These are phyloP conservation scores for Cetradonia linearis DNA, from an alignment of 495 filamentous ascomycete species.

Conservation along the genomic window DNA sequence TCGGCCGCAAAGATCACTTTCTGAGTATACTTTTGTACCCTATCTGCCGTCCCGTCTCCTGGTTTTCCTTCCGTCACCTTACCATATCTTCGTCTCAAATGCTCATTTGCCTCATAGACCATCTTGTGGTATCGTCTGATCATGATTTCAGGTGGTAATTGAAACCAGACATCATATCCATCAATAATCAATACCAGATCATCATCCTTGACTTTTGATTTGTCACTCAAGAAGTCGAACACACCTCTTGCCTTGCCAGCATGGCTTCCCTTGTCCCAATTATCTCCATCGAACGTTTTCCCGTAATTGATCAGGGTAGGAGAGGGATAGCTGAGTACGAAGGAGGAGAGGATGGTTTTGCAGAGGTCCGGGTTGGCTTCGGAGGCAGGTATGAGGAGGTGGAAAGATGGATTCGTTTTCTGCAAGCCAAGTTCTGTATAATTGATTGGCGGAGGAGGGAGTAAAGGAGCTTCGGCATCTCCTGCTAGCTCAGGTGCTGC, in stretches of 20 bases:
- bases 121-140: slow-evolving; percentile 46
- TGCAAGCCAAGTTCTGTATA: slow-evolving; percentile 27
- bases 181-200: slow-evolving; percentile 54
- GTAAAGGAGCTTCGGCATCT: slow-evolving; percentile 15
- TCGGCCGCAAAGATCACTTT: slow-evolving; percentile 51
- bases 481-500: slow-evolving; percentile 7
- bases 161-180: slow-evolving; percentile 49
- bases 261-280: slow-evolving; percentile 25
- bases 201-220: slow-evolving; percentile 40
- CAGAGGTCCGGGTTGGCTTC: slow-evolving; percentile 44
- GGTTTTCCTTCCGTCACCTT: slow-evolving; percentile 29
- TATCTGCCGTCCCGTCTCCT: slow-evolving; percentile 27
- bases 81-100: slow-evolving; percentile 40
- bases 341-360: slow-evolving; percentile 49
- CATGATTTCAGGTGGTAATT: slow-evolving; percentile 49
- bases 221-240: slow-evolving; percentile 43
- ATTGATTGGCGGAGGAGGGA: slow-evolving; percentile 11
- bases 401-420: slow-evolving; percentile 47
- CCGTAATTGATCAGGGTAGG: slow-evolving; percentile 46
- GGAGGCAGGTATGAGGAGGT: slow-evolving; percentile 48
- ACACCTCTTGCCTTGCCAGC: slow-evolving; percentile 39
- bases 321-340: slow-evolving; percentile 52
- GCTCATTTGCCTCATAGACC: slow-evolving; percentile 39
- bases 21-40: slow-evolving; percentile 43
- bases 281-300: slow-evolving; percentile 26